Conservation (phyloP, 1,284 basidiomycete species). For the Tilletia setariae region DNA sequence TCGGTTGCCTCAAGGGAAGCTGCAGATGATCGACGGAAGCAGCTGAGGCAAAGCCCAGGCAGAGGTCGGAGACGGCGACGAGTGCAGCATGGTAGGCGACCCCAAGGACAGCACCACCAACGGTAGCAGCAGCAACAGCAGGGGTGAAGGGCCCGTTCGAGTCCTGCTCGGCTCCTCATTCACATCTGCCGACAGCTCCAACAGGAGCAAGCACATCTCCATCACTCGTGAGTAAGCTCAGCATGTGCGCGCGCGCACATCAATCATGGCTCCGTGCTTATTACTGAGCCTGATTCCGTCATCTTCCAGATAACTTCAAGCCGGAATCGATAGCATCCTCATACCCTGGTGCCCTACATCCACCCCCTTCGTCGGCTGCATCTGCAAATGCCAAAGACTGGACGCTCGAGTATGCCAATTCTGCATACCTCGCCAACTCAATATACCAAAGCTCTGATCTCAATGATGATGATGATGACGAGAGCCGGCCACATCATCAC, state of each 20-base stretch:
- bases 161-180: too few species aligned
- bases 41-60: too few species aligned
- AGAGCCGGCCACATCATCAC: not conserved
- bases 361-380: not conserved
- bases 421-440: not conserved
- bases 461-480: not conserved
- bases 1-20: too few species aligned
- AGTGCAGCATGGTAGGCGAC: too few species aligned
- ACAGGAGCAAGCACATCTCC: conserved; percentile 1
- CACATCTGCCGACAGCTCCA: not conserved
- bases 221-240: conserved; percentile 3
- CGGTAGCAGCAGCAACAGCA: not conserved
- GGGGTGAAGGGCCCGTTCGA: not conserved
- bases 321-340: conserved; percentile 7
- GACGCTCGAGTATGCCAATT: conserved; percentile 11
- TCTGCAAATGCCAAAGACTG: not conserved
- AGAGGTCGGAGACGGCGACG: too few species aligned
- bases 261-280: not conserved
- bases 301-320: not conserved
- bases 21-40: too few species aligned
- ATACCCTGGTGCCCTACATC: not conserved
- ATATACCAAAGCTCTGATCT: not conserved
- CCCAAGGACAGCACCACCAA: not conserved
- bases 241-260: not conserved
- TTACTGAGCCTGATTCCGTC: not conserved